Evolutionary conservation across 495 filamentous ascomycete species (phyloP).

Genomic region (Amorphotheca resinae): DNA sequence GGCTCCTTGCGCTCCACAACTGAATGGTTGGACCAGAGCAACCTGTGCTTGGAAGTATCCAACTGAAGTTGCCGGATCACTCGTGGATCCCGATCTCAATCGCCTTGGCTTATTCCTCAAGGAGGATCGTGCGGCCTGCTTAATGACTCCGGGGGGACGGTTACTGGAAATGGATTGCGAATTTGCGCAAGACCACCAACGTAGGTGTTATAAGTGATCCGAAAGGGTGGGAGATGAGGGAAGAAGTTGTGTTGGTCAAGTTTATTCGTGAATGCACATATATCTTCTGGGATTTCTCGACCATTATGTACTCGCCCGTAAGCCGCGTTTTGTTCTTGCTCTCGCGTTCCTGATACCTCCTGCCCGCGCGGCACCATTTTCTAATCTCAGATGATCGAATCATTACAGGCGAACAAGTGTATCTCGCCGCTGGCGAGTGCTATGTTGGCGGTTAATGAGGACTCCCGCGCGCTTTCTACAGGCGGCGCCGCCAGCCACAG

Average conservation of each 20-base stretch:
- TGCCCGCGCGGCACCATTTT: constrained; percentile 16
- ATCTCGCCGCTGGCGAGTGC: constrained; percentile 6
- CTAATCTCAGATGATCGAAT: constrained; percentile 9
- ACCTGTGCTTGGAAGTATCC: constrained; percentile 1
- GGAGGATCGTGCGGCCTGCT: constrained; percentile 1
- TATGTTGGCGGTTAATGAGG: not conserved
- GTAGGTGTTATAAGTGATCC: constrained; percentile 3
- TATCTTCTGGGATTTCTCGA: not conserved
- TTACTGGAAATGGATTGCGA: constrained; percentile 11
- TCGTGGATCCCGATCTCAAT: not conserved
- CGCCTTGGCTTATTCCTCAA: not conserved
- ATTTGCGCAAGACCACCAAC: not conserved
- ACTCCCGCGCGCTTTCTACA: constrained; percentile 16
- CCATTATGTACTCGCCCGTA: constrained; percentile 6
- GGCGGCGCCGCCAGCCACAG: constrained; percentile 13
- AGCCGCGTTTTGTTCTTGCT: not conserved
- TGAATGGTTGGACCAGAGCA: constrained; percentile 3
- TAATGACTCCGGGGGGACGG: constrained; percentile 9
- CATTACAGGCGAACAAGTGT: constrained; percentile 4
- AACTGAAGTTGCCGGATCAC: not conserved
- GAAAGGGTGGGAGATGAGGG: not conserved
- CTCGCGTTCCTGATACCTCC: constrained; percentile 6
- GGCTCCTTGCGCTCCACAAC: too few species aligned
- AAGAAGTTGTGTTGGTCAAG: not conserved
- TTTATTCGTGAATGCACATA: not conserved